These are phyloP conservation scores for Hyparrhenia diplandra DNA, from an alignment of 176 grass and related monocot genomes.

Conservation along the genomic window DNA sequence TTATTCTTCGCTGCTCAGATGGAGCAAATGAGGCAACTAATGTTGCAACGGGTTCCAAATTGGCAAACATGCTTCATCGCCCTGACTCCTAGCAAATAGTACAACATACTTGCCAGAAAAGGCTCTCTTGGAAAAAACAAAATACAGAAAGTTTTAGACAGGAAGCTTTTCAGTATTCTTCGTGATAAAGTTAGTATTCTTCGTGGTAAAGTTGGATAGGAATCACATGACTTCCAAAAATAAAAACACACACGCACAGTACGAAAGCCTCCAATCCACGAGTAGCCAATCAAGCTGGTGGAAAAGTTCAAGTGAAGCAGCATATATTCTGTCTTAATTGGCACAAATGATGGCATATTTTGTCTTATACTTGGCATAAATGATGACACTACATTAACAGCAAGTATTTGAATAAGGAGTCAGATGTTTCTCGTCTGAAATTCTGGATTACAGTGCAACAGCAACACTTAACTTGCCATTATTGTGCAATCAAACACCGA, in stretches of 20 bases:
- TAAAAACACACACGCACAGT: not conserved
- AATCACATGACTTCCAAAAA: not conserved
- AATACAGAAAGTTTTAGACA: not conserved
- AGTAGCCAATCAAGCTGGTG: not conserved
- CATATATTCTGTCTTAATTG: not conserved
- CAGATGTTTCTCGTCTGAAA: not conserved
- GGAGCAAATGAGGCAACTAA: slow-evolving; percentile 15
- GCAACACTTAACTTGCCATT: not conserved
- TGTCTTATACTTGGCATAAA: not conserved
- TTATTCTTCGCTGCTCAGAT: not conserved
- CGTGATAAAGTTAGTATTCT: too few species aligned
- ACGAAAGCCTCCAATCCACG: not conserved
- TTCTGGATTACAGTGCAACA: not conserved
- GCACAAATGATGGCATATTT: not conserved
- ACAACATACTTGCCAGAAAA: not conserved
- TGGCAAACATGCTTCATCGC: not conserved
- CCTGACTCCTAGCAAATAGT: not conserved
- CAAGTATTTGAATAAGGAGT: not conserved
- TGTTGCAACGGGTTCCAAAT: not conserved
- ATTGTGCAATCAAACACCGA: not conserved
- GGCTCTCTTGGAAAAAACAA: not conserved
- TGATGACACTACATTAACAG: not conserved
- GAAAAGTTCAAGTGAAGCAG: not conserved
- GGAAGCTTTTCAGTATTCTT: not conserved
- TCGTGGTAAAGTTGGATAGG: not conserved